These are phyloP conservation scores for Linanthus parryae DNA, from an alignment of 148 eudicot genomes.

Conservation along the genomic window DNA sequence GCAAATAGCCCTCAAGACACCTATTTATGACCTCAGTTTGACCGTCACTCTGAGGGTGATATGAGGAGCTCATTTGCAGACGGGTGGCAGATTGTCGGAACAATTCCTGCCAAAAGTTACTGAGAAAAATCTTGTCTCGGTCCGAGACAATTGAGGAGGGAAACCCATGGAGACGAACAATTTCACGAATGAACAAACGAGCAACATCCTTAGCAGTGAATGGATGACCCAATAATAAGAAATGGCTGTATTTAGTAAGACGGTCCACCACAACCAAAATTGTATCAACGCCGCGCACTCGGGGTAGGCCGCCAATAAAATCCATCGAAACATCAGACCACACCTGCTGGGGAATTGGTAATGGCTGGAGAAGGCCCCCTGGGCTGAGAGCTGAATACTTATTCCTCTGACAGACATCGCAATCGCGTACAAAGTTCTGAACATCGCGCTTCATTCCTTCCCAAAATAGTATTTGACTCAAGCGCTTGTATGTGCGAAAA, in stretches of 20 bases:
- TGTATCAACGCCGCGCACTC: neutral
- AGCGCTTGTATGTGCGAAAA: neutral
- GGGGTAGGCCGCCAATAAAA: neutral
- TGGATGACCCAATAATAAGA: neutral
- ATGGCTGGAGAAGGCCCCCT: neutral
- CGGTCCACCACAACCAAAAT: slow-evolving; percentile 1
- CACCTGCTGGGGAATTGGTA: neutral
- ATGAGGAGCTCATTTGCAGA: neutral
- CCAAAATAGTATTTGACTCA: neutral
- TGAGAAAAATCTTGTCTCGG: neutral
- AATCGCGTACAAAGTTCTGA: neutral
- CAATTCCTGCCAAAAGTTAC: neutral
- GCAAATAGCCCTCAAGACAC: neutral
- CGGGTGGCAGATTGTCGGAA: neutral
- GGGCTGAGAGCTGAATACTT: neutral
- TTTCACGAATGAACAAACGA: neutral
- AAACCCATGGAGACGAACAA: neutral
- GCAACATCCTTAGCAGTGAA: neutral
- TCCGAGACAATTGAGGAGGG: neutral
- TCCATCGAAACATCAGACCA: neutral
- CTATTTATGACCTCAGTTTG: neutral
- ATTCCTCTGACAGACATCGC: neutral
- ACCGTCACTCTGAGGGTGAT: neutral
- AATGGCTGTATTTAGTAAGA: neutral
- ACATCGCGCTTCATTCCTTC: neutral